These are phyloP conservation scores for Candida nemodendra DNA, from an alignment of 805 yeast genomes.

Conservation along the genomic window DNA sequence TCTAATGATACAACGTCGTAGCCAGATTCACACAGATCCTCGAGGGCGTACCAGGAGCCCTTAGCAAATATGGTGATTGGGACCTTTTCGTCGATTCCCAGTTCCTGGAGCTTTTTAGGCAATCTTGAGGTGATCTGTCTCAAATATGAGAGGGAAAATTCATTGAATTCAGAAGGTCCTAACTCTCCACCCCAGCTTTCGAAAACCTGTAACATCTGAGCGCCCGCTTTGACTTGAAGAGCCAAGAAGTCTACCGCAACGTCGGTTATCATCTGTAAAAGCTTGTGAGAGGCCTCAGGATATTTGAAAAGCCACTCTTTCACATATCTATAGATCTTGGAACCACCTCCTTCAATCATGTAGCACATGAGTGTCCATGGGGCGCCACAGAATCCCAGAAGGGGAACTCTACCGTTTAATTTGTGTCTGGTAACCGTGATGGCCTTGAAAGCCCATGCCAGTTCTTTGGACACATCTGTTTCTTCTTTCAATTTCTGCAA, in stretches of 20 bases:
- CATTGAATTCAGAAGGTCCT: constrained; percentile 83
- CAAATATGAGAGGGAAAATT: constrained; percentile 86
- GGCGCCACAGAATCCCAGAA: constrained; percentile 94
- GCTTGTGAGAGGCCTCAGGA: constrained; percentile 66
- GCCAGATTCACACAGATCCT: constrained; percentile 75
- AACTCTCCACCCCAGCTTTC: constrained; percentile 98
- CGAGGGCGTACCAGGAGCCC: constrained; percentile 96
- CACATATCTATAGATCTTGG: constrained; percentile 85
- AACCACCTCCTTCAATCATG: constrained; percentile 97
- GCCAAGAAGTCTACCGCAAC: constrained; percentile 91
- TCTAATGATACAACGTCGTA: constrained; percentile 90
- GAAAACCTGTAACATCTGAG: constrained; percentile 95
- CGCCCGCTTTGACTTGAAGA: constrained; percentile 94
- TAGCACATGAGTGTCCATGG: constrained; percentile 97
- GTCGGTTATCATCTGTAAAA: constrained; percentile 77
- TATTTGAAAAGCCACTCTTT: constrained; percentile 88
- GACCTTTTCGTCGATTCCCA: constrained; percentile 67
- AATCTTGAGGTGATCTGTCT: constrained; percentile 68
- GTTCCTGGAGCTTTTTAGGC: constrained; percentile 65
- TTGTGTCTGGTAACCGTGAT: constrained; percentile 85
- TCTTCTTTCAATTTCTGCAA: constrained; percentile 50
- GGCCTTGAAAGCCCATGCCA: constrained; percentile 95
- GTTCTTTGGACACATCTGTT: constrained; percentile 71
- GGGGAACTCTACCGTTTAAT: constrained; percentile 86
- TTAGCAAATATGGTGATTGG: constrained; percentile 92